These are phyloP conservation scores for Cantharellus anzutake DNA, from an alignment of 768 basidiomycete genomes.

Conservation along the genomic window DNA sequence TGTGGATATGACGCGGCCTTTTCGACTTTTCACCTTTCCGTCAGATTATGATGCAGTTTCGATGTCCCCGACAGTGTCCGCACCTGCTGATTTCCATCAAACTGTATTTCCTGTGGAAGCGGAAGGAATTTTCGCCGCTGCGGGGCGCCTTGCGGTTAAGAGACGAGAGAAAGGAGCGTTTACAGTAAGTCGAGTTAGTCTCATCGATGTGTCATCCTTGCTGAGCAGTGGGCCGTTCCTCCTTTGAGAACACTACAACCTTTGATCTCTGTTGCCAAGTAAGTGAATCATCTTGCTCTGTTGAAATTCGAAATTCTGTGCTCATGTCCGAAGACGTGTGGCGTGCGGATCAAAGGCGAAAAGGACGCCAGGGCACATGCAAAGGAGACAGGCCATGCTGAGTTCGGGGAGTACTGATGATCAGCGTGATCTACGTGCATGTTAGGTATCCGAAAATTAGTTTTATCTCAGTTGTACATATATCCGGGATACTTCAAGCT, in stretches of 20 bases:
- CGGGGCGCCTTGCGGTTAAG: slow-evolving; percentile 47
- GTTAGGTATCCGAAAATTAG: too few species aligned
- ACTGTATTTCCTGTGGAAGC: slow-evolving; percentile 51
- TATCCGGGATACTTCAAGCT: too few species aligned
- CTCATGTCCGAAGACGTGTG: slow-evolving; percentile 24
- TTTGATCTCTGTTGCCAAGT: slow-evolving; percentile 85
- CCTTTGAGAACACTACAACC: slow-evolving; percentile 40
- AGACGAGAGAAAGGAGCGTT: slow-evolving; percentile 53
- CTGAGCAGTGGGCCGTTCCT: background rate
- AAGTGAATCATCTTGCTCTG: slow-evolving; percentile 12
- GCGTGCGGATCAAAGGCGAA: slow-evolving; percentile 77
- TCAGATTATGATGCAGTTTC: slow-evolving; percentile 75
- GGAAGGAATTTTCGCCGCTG: slow-evolving; percentile 43
- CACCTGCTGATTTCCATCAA: slow-evolving; percentile 77
- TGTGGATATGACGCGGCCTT: background rate
- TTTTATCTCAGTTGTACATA: too few species aligned
- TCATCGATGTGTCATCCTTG: background rate
- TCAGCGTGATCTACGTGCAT: too few species aligned
- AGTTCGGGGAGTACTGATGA: slow-evolving; percentile 58
- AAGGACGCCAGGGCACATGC: slow-evolving; percentile 86
- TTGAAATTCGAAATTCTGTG: background rate
- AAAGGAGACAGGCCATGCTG: slow-evolving; percentile 62
- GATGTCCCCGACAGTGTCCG: slow-evolving; percentile 55
- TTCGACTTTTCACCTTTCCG: background rate
- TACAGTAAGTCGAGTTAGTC: slow-evolving; percentile 35